These are phyloP conservation scores for Coemansia reversa DNA, from an alignment of 192 early-diverging fungal genomes.

Conservation along the genomic window DNA sequence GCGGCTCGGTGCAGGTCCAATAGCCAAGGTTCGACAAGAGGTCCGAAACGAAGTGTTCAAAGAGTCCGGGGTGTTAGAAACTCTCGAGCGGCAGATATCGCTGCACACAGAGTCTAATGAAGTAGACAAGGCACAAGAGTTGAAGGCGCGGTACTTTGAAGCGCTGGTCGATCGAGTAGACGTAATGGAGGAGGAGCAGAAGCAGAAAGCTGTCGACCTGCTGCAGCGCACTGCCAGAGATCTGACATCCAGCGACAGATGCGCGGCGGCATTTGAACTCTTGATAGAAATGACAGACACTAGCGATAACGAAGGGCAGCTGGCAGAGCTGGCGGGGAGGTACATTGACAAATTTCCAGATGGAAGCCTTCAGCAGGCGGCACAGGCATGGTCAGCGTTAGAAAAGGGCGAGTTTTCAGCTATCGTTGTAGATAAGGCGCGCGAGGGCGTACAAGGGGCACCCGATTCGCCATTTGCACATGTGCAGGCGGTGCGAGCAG, in stretches of 20 bases:
- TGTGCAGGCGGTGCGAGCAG: slow-evolving; percentile 17
- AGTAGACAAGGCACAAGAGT: slow-evolving; percentile 2
- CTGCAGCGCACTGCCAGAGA: slow-evolving; percentile 23
- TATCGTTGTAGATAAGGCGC: slow-evolving; percentile 17
- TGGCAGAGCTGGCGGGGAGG: slow-evolving; percentile 6
- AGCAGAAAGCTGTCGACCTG: slow-evolving; percentile 17
- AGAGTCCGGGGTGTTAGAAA: slow-evolving; percentile 55
- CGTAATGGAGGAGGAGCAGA: slow-evolving; percentile 4
- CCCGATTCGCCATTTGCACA: slow-evolving; percentile 43
- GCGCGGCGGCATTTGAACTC: slow-evolving; percentile 34
- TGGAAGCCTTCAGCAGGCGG: slow-evolving; percentile 13
- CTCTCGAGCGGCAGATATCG: slow-evolving; percentile 23
- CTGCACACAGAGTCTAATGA: slow-evolving; percentile 8
- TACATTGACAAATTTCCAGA: slow-evolving; percentile 18
- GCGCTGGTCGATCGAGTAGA: slow-evolving; percentile 24
- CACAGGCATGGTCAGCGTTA: slow-evolving; percentile 13
- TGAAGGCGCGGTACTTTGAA: slow-evolving; percentile 31
- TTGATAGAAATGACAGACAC: slow-evolving; percentile 27
- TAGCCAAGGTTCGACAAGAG: slow-evolving; percentile 56
- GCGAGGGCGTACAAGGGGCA: slow-evolving; percentile 11
- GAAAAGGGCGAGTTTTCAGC: not conserved
- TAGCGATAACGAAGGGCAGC: slow-evolving; percentile 4
- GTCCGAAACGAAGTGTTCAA: slow-evolving; percentile 69
- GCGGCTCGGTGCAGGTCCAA: slow-evolving; percentile 66
- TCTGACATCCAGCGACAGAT: slow-evolving; percentile 17